These are phyloP conservation scores for Medicago ruthenica DNA, from an alignment of 306 rosid genomes.

Conservation along the genomic window DNA sequence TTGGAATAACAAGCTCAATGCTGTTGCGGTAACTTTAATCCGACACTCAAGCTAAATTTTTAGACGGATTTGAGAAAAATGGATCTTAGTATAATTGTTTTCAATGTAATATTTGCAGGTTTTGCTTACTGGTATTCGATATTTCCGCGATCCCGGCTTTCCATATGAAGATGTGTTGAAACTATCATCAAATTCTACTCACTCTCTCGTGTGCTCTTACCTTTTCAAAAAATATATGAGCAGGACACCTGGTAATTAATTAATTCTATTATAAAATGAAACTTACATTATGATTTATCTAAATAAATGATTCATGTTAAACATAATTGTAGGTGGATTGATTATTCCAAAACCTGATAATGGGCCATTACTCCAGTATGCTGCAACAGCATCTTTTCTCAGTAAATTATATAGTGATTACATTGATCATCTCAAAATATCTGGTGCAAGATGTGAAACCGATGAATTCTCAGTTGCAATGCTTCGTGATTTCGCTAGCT, in stretches of 20 bases:
- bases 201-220: slow-evolving; percentile 68
- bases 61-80: background rate
- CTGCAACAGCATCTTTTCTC: slow-evolving; percentile 83
- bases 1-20: slow-evolving; percentile 84
- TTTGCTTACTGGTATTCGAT: slow-evolving; percentile 67
- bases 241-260: slow-evolving; percentile 66
- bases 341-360: slow-evolving; percentile 57
- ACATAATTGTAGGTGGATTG: slow-evolving; percentile 62
- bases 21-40: slow-evolving; percentile 57
- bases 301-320: slow-evolving; percentile 32
- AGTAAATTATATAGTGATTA: slow-evolving; percentile 79
- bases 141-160: slow-evolving; percentile 70
- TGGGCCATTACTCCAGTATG: slow-evolving; percentile 65
- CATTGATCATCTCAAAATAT: slow-evolving; percentile 57
- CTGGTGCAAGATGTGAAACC: slow-evolving; percentile 53
- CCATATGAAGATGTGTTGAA: slow-evolving; percentile 58
- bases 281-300: background rate
- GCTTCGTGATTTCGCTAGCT: slow-evolving; percentile 59
- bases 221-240: slow-evolving; percentile 50
- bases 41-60: slow-evolving; percentile 17
- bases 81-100: background rate
- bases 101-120: slow-evolving; percentile 50
- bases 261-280: slow-evolving; percentile 31
- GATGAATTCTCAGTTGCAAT: slow-evolving; percentile 52
- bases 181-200: slow-evolving; percentile 56